phyloP scores from a whole-genome alignment of 2,329 filamentous ascomycete species.

The Macroventuria anomochaeta region DNA sequence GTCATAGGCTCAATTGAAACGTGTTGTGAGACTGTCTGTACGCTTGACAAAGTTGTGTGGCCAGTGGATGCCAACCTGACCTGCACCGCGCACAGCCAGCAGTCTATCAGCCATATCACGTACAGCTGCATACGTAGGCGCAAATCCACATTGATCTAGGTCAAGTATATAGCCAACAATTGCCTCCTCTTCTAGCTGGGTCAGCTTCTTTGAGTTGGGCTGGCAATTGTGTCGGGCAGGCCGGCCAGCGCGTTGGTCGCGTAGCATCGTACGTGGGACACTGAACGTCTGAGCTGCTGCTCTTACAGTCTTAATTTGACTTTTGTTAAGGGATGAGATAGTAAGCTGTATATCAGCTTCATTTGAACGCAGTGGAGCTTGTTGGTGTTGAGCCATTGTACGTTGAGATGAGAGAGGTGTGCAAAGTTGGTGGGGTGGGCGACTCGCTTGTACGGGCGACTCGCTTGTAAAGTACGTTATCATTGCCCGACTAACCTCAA shows the following conservation, averaged over 20 bases:
- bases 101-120: no score
- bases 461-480: neutral
- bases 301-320: neutral
- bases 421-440: neutral
- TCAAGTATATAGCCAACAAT: neutral
- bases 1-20: no score
- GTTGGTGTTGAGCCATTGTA: neutral
- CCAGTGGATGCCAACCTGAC: neutral
- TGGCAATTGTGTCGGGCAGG: neutral
- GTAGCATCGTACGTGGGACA: neutral
- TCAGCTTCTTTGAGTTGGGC: neutral
- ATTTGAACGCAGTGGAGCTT: neutral
- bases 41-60: neutral
- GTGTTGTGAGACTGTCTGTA: neutral
- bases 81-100: neutral
- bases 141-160: no score
- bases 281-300: neutral
- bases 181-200: neutral
- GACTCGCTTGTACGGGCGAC: neutral
- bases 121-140: no score
- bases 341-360: neutral
- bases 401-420: neutral
- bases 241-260: neutral
- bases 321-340: neutral
- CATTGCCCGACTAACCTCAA: no score